These are phyloP conservation scores for Botrytis cinerea DNA, from an alignment of 2,329 filamentous ascomycete species.

Conservation along the genomic window DNA sequence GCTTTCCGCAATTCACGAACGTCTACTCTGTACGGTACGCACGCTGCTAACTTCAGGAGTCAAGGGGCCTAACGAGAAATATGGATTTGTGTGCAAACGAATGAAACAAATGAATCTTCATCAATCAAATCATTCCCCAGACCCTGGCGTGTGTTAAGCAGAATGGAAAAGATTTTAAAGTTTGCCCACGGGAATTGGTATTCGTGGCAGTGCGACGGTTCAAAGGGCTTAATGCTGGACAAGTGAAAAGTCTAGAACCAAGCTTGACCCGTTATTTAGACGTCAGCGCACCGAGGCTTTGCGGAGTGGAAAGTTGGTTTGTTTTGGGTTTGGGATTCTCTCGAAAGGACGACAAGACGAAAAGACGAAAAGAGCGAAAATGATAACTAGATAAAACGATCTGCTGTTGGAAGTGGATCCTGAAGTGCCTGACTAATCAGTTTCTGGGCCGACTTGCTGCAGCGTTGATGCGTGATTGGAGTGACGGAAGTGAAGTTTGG, in stretches of 20 bases:
- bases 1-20: not conserved
- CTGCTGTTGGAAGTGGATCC: not conserved
- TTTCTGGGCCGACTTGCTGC: not conserved
- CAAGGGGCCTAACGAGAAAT: not conserved
- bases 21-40: not conserved
- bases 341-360: too few species aligned
- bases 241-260: not conserved
- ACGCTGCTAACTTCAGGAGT: not conserved
- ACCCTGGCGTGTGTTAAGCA: not conserved
- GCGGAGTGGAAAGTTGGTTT: not conserved
- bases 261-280: not conserved
- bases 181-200: not conserved
- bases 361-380: not conserved
- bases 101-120: not conserved
- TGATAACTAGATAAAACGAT: not conserved
- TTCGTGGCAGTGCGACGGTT: conserved; percentile 1
- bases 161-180: not conserved
- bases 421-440: conserved; percentile 1
- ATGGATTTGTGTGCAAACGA: not conserved
- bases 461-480: not conserved
- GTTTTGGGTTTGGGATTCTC: not conserved
- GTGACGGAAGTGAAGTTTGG: not conserved
- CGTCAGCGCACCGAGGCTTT: conserved; percentile 9
- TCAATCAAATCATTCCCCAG: not conserved
- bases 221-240: not conserved